Evolutionary conservation across 2,329 filamentous ascomycete species (phyloP), one percentile per base, ranked within the genome.

Genomic region (Fusarium sp.): DNA sequence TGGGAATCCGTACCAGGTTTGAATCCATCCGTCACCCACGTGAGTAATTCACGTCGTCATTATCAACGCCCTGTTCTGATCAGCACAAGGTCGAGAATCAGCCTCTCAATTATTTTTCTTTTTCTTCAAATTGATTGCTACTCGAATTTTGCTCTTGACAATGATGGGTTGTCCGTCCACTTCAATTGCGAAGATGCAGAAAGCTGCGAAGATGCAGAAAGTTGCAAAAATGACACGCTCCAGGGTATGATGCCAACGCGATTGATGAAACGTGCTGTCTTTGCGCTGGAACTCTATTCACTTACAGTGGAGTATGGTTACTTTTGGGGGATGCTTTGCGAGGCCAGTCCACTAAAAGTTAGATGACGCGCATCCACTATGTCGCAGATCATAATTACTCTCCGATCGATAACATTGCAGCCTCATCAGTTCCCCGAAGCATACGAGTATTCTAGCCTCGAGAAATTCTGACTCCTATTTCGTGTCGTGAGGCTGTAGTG

Each of bases 361-460:
- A 7, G 21, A 26, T 55, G 28, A 46, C 6, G 18, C 16, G 25
- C 18, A 58, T n/a, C 54, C 62, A 61, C 61, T 4, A 2, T 21
- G 19, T 41, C n/a, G 62, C 26, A 53, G 62, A 65, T 66, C 62
- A 44, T 41, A 65, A 65, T 65, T 44, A 65, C 42, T 18, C 19
- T 9, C 25, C 9, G 30, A 23, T 21, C 34, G 21, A 60, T 43
- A 19, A 19, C 9, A 37, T 37, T n/a, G 8, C 25, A 12, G 42
- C 19, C 10, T 13, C 31, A 48, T 10, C 26, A 46, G 39, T 64
- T 26, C 14, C 1, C n/a, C 19, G 2, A 4, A 16, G 6, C 6
- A 25, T 18, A 58, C n/a, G 37, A 14, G 14, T 11, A 16, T 1
- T 12, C 25, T 21, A 12, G 10, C 4, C 14, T 48, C 16, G 26